phyloP scores from a whole-genome alignment of 805 yeast species.

The Diddensiella caesifluorescens region DNA sequence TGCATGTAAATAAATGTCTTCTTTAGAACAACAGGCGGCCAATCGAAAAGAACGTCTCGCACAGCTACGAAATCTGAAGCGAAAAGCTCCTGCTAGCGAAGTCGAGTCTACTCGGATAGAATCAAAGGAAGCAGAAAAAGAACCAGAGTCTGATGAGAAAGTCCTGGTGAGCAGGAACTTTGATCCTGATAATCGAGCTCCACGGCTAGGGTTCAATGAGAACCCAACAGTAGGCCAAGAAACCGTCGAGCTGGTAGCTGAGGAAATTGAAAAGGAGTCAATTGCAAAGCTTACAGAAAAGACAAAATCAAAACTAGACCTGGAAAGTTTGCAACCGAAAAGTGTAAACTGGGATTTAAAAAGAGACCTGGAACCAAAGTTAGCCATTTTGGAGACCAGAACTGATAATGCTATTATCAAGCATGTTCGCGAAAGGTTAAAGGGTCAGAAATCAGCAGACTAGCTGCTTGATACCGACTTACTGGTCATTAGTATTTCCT shows the following conservation, averaged over 20 bases:
- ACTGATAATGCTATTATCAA: constrained; percentile 41
- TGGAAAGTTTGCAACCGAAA: constrained; percentile 26
- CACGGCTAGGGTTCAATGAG: constrained; percentile 27
- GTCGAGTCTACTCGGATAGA: too few species aligned
- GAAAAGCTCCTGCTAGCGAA: constrained; percentile 13
- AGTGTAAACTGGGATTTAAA: constrained; percentile 35
- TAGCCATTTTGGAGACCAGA: constrained; percentile 36
- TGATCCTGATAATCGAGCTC: constrained; percentile 26
- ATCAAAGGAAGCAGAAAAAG: constrained; percentile 1
- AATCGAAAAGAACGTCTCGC: constrained; percentile 31
- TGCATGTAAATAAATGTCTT: constrained; percentile 6
- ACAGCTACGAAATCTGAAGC: constrained; percentile 28
- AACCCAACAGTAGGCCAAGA: constrained; percentile 30
- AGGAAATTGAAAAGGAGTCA: constrained; percentile 28
- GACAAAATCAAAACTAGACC: constrained; percentile 20
- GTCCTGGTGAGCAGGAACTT: constrained; percentile 25
- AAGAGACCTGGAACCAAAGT: constrained; percentile 36
- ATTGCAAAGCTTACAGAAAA: constrained; percentile 22
- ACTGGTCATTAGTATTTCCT: too few species aligned
- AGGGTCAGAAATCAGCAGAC: constrained; percentile 4
- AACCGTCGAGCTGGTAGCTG: constrained; percentile 37
- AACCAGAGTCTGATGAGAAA: constrained; percentile 5
- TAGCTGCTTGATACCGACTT: too few species aligned
- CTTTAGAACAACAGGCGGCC: constrained; percentile 28
- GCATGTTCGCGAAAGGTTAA: constrained; percentile 36